Evolutionary conservation across 148 eudicot species (phyloP).

Genomic region (Camellia sinensis): DNA sequence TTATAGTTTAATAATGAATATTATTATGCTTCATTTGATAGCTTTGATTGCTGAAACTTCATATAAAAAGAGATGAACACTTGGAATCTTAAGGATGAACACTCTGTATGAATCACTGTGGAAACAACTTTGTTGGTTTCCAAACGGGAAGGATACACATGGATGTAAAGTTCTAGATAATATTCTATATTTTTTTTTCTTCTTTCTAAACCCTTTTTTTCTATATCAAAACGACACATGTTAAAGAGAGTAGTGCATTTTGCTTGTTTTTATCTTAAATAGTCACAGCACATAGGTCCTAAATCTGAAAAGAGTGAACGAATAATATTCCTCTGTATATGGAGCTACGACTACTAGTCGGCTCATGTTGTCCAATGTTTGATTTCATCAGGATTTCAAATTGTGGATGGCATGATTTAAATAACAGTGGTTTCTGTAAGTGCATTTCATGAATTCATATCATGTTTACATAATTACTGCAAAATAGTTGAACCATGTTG

Average conservation of each 20-base stretch:
- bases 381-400: not conserved
- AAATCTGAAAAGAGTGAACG: not conserved
- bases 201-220: not conserved
- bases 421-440: no score
- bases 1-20: not conserved
- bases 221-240: not conserved
- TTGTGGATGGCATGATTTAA: no score
- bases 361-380: not conserved
- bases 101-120: not conserved
- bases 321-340: not conserved
- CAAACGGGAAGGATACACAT: not conserved
- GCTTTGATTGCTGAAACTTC: not conserved
- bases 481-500: not conserved
- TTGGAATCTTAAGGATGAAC: slow-evolving; percentile 1
- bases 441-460: no score
- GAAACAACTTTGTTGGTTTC: not conserved
- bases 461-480: not conserved
- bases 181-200: not conserved
- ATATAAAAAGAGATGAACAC: not conserved
- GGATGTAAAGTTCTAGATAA: not conserved
- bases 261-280: not conserved
- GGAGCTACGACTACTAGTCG: not conserved
- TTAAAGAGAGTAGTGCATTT: not conserved
- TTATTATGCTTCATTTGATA: no score
- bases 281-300: not conserved